Evolutionary conservation across 345 rosid species (phyloP).

Genomic region (Erodium maritimum): DNA sequence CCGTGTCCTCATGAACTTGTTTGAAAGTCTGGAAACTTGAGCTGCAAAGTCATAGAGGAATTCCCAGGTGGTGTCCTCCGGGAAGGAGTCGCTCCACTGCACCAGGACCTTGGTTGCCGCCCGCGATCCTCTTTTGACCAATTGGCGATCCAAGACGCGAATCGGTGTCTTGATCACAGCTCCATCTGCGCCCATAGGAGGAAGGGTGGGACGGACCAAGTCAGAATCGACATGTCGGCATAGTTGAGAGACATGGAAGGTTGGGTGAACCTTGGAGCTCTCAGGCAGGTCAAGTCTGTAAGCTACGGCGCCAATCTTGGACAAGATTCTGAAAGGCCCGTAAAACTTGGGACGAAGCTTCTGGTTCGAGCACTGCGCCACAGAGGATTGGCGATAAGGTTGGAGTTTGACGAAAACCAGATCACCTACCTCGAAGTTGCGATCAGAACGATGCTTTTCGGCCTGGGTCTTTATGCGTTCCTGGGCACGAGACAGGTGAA

Average conservation of each 20-base stretch:
- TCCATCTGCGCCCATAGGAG: too few relatives aligned
- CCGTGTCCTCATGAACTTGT: too few relatives aligned
- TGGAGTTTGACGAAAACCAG: too few relatives aligned
- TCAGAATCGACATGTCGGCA: neutral
- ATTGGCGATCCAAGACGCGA: neutral
- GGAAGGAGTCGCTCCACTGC: neutral
- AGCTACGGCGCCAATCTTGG: neutral
- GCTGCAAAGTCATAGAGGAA: neutral
- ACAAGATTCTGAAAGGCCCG: neutral
- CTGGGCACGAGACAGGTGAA: too few relatives aligned
- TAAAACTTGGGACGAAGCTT: neutral
- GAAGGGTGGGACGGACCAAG: neutral
- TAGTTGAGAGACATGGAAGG: too few relatives aligned
- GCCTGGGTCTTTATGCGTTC: too few relatives aligned
- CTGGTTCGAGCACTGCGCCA: neutral
- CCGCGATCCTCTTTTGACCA: neutral
- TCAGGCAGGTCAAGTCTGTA: neutral
- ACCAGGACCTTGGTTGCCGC: slow-evolving; percentile 1
- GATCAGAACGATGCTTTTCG: too few relatives aligned
- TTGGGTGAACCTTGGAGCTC: neutral
- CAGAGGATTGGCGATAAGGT: too few relatives aligned
- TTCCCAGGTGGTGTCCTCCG: neutral
- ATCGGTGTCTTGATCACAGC: neutral
- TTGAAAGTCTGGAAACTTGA: too few relatives aligned
- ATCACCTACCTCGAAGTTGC: too few relatives aligned